Conservation (phyloP, 2,329 filamentous ascomycete species). For the Akanthomyces uredinophilus region DNA sequence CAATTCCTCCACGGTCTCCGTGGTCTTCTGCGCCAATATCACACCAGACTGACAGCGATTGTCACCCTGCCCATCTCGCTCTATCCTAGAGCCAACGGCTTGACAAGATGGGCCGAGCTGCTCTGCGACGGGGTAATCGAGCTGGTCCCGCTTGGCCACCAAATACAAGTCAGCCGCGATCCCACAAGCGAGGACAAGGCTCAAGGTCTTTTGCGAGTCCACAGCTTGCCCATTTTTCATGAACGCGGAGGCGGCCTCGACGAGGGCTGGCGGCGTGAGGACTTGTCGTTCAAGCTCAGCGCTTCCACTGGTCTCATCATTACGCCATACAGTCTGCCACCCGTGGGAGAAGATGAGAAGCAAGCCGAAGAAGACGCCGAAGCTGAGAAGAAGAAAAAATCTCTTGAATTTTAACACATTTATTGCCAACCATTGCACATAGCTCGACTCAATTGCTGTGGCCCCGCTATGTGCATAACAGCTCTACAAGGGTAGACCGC, state of each 20-base stretch:
- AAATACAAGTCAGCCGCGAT: constrained; percentile 45
- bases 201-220: constrained; percentile 80
- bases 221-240: constrained; percentile 77
- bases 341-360: constrained; percentile 66
- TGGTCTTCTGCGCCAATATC: constrained; percentile 64
- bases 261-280: constrained; percentile 66
- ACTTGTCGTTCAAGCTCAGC: constrained; percentile 87
- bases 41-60: constrained; percentile 62
- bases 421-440: background rate
- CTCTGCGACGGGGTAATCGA: constrained; percentile 83
- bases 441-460: constrained; percentile 13
- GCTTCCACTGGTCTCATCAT: constrained; percentile 75
- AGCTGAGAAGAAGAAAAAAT: constrained; percentile 55
- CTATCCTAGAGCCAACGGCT: constrained; percentile 67
- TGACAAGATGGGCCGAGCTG: constrained; percentile 81
- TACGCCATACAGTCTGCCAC: constrained; percentile 83
- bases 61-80: constrained; percentile 75
- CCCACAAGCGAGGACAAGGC: constrained; percentile 61
- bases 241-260: constrained; percentile 79
- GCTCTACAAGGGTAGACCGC: constrained; percentile 6
- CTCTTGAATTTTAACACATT: constrained; percentile 59
- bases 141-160: constrained; percentile 63
- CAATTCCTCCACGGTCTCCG: constrained; percentile 77
- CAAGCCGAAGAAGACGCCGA: constrained; percentile 28
- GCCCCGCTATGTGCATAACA: constrained; percentile 14